Conservation (phyloP, 2,329 filamentous ascomycete species). For the Penicillium freii region DNA sequence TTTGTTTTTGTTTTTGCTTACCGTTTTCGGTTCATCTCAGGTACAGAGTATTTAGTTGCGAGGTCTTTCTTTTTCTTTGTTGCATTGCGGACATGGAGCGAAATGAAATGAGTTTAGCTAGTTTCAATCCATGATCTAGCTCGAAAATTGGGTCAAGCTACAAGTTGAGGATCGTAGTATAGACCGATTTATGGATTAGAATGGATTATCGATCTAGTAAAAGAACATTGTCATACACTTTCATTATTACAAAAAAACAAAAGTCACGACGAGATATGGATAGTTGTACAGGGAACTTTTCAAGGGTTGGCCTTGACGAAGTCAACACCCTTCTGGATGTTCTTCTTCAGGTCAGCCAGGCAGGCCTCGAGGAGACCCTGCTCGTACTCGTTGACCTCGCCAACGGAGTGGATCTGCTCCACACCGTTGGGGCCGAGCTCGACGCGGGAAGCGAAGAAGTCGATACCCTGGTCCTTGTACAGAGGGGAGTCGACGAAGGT, state of each 20-base stretch:
- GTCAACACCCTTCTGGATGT: slow-evolving; percentile 81
- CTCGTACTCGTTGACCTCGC: slow-evolving; percentile 80
- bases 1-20: background rate
- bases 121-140: background rate
- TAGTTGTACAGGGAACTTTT: slow-evolving; percentile 26
- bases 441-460: slow-evolving; percentile 95
- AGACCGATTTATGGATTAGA: slow-evolving; percentile 2
- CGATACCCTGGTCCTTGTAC: slow-evolving; percentile 96
- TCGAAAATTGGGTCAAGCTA: background rate
- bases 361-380: slow-evolving; percentile 83
- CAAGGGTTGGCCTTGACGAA: slow-evolving; percentile 61
- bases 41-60: background rate
- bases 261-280: slow-evolving; percentile 5
- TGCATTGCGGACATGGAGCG: background rate
- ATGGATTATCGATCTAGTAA: slow-evolving; percentile 1
- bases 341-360: slow-evolving; percentile 66
- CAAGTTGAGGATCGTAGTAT: background rate
- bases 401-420: slow-evolving; percentile 86
- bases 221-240: slow-evolving; percentile 10
- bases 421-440: slow-evolving; percentile 96
- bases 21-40: background rate
- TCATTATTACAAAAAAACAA: slow-evolving; percentile 8
- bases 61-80: background rate
- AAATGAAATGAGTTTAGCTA: background rate
- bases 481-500: slow-evolving; percentile 96